A percentile compares a stretch with the other conserved stretches of the same genome.
Evolutionary conservation across 129 eudicot species (phyloP).

Genomic region (Escallonia herrerae): DNA sequence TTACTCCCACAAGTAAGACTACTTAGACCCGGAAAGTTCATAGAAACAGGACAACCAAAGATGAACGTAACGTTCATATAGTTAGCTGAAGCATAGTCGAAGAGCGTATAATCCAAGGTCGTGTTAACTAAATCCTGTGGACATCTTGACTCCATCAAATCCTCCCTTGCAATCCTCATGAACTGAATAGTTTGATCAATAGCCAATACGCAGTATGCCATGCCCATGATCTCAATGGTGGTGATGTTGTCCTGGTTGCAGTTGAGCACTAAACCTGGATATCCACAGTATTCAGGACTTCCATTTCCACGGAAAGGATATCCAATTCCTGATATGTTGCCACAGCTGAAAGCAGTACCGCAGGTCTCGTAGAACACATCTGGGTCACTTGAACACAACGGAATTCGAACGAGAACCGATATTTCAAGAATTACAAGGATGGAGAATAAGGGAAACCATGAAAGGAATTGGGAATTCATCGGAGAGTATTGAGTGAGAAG

Average conservation of each 20-base stretch:
- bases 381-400: conserved; percentile 10
- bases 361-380: conserved; percentile 31
- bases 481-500: neutral
- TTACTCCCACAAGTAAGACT: conserved; percentile 16
- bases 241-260: conserved; percentile 31
- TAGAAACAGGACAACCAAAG: conserved; percentile 44
- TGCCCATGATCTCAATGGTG: conserved; percentile 31
- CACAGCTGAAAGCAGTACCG: conserved; percentile 44
- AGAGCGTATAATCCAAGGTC: conserved; percentile 38
- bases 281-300: conserved; percentile 57
- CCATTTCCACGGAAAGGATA: conserved; percentile 63
- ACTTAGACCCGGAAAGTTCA: neutral
- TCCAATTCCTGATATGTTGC: conserved; percentile 38
- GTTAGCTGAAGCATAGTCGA: conserved; percentile 27
- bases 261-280: conserved; percentile 43
- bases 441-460: neutral
- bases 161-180: conserved; percentile 51
- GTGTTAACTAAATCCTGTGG: conserved; percentile 55
- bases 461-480: conserved; percentile 27
- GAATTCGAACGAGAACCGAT: conserved; percentile 20
- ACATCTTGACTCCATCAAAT: conserved; percentile 38
- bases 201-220: conserved; percentile 41
- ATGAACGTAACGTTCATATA: conserved; percentile 35
- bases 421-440: conserved; percentile 4
- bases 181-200: conserved; percentile 31